Percentiles rank a stretch among this genome's conserved stretches.
phyloP scores from a whole-genome alignment of 192 early-diverging fungal species.

The Jimgerdemannia flammicorona region DNA sequence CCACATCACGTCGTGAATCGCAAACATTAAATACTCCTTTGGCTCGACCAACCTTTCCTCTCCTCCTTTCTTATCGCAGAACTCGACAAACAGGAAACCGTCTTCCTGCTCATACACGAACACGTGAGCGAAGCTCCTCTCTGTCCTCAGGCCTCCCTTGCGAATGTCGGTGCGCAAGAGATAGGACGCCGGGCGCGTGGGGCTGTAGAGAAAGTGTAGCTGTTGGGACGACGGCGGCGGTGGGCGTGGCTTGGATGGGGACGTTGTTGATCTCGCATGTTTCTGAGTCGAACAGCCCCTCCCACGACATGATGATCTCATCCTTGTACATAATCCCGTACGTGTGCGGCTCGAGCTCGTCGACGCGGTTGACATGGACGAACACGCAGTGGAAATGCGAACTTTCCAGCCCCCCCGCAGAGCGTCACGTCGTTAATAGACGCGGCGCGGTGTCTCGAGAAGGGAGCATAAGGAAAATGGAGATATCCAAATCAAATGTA shows the following conservation, averaged over 20 bases:
- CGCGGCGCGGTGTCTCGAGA: too few species aligned
- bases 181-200: slow-evolving; percentile 9
- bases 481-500: too few species aligned
- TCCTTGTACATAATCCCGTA: slow-evolving; percentile 11
- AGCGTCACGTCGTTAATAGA: too few species aligned
- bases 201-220: neutral
- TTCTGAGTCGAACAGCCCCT: slow-evolving; percentile 3
- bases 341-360: slow-evolving; percentile 15
- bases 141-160: slow-evolving; percentile 19
- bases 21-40: too few species aligned
- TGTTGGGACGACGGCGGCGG: neutral
- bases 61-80: neutral
- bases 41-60: neutral
- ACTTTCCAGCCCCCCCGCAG: too few species aligned
- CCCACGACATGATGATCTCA: slow-evolving; percentile 13
- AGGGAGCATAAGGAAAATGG: too few species aligned
- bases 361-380: slow-evolving; percentile 6
- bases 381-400: slow-evolving; percentile 9
- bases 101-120: slow-evolving; percentile 18
- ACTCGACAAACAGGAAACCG: slow-evolving; percentile 18
- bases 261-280: slow-evolving; percentile 7
- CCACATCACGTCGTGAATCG: too few species aligned
- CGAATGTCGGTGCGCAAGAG: slow-evolving; percentile 2
- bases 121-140: slow-evolving; percentile 12
- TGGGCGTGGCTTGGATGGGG: neutral